These are phyloP conservation scores for Xylariaceae sp. DNA, from an alignment of 2,329 filamentous ascomycete species.

Conservation along the genomic window DNA sequence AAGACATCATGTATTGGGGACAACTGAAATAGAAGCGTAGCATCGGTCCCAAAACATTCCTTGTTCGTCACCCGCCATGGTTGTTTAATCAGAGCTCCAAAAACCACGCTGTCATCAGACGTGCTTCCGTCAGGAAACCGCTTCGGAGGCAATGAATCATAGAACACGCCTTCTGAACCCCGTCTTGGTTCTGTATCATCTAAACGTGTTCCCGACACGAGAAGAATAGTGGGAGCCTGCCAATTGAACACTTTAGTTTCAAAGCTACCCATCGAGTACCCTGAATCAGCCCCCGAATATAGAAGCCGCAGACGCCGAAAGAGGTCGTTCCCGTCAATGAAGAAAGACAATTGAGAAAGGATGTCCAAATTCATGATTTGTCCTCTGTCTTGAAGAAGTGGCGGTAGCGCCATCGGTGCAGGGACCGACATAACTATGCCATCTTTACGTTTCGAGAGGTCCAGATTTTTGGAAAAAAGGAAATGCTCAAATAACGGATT, in stretches of 20 bases:
- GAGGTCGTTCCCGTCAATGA: constrained; percentile 60
- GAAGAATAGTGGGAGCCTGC: constrained; percentile 67
- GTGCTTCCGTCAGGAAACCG: constrained; percentile 50
- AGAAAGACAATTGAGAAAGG: constrained; percentile 68
- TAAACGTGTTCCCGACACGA: constrained; percentile 63
- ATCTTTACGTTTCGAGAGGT: constrained; percentile 54
- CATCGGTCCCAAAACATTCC: constrained; percentile 62
- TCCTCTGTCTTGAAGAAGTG: constrained; percentile 48
- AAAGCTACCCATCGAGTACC: constrained; percentile 74
- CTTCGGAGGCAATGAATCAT: constrained; percentile 59
- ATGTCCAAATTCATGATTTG: constrained; percentile 63
- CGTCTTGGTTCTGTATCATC: constrained; percentile 41
- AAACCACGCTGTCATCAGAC: constrained; percentile 52
- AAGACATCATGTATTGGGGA: constrained; percentile 70
- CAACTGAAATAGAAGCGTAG: constrained; percentile 66
- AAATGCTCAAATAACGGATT: constrained; percentile 70
- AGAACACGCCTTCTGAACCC: constrained; percentile 54
- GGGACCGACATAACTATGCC: constrained; percentile 22
- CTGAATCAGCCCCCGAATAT: constrained; percentile 66
- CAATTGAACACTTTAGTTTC: constrained; percentile 73
- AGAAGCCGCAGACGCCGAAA: constrained; percentile 63
- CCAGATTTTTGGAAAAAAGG: constrained; percentile 67
- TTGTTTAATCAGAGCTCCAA: constrained; percentile 61
- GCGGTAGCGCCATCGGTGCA: constrained; percentile 27
- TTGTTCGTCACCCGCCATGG: constrained; percentile 67